Conservation (phyloP, 192 early-diverging fungal species). For the Coemansia sp. region DNA sequence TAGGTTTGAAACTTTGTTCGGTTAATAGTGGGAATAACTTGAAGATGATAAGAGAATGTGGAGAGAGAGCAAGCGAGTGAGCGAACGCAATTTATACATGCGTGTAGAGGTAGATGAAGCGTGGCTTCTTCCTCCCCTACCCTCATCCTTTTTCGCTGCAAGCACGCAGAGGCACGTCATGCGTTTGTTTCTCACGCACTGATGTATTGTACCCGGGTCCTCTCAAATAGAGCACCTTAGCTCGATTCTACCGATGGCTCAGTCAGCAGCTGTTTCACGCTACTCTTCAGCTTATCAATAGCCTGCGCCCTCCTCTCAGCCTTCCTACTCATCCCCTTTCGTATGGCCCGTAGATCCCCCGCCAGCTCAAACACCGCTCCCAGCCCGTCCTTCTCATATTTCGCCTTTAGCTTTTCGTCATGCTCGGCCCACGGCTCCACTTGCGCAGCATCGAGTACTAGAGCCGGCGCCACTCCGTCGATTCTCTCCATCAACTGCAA, state of each 20-base stretch:
- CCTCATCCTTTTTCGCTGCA: constrained; percentile 1
- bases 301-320: constrained; percentile 33
- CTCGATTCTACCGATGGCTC: neutral
- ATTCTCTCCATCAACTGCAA: constrained; percentile 48
- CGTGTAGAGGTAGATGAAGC: neutral
- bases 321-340: constrained; percentile 38
- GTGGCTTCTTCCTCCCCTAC: too few species aligned
- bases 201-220: neutral
- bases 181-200: neutral
- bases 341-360: constrained; percentile 37
- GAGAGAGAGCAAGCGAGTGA: neutral
- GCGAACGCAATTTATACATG: neutral
- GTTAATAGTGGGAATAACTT: neutral
- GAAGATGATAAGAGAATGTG: neutral
- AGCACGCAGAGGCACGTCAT: neutral
- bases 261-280: neutral
- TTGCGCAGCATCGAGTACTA: constrained; percentile 46
- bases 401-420: constrained; percentile 24
- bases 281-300: constrained; percentile 26
- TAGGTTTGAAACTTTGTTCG: neutral
- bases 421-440: constrained; percentile 53
- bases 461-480: constrained; percentile 46
- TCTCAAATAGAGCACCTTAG: neutral
- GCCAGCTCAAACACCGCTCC: constrained; percentile 42
- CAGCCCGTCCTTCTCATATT: constrained; percentile 23